Base-by-base conservation (phyloP, 2,329 filamentous ascomycete genomes). In the Pseudogymnoascus sp. region DNA sequence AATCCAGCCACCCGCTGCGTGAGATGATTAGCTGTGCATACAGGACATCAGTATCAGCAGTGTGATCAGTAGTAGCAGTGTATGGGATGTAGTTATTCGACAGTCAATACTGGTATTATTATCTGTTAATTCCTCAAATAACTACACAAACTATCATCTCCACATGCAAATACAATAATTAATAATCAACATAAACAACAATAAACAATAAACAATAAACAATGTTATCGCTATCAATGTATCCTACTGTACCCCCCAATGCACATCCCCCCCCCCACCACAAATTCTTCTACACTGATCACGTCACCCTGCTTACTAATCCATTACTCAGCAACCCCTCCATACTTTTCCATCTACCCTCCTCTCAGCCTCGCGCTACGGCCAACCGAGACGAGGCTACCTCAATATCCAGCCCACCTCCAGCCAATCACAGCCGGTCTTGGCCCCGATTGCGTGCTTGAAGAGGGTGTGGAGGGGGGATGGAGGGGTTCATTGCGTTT, bases 371-470 rank as follows among this genome's bases (percentile, higher is more conserved):
- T 53, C 23, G 47, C 47, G 47, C 47, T 53, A 53, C 47, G 47
- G 47, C 47, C 47, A 53, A 53, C 47, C 47, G 23, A 53, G 47
- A 53, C 47, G 26, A 53, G 47, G 47, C 47, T 53, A 53, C 47
- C 8, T 10, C 47, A 26, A 17, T 31, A 31, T 53, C 44, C n/a
- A n/a, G 10, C 36, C 17, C 17, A 42, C 19, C 10, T 6, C 8
- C 9, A 53, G 23, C 47, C 47, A 53, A 31, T 31, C 47, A 53
- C 8, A 17, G 9, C 26, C 7, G 9, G 47, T 60, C 57, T 60
- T 60, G 57, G 57, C 57, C 57, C 15, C 19, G 21, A 60, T 60
- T 60, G 57, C 57, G 57, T 60, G 57, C 57, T 60, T 60, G 57
- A 40, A 17, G 31, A 31, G 57, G 8, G 31, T 60, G 57, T 35